Evolutionary conservation across 345 rosid species (phyloP).

Genomic region (Nephelium lappaceum): DNA sequence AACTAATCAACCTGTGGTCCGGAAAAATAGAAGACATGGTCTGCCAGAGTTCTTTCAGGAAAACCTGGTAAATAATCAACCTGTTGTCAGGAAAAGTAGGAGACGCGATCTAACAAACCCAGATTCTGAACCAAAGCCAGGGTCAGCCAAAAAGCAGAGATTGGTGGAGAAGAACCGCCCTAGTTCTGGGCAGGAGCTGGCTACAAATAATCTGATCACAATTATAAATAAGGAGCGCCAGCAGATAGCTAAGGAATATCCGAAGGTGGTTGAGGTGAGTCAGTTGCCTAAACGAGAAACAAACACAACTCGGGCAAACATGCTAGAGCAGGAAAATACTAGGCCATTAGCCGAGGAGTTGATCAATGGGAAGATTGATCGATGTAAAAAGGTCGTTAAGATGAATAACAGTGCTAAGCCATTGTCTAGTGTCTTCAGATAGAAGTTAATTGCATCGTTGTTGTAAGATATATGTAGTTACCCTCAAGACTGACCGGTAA

Average conservation of each 20-base stretch:
- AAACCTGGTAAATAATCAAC: constrained; percentile 18
- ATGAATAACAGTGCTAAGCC: constrained; percentile 18
- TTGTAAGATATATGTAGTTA: neutral
- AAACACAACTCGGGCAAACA: constrained; percentile 1
- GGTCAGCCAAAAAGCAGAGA: constrained; percentile 29
- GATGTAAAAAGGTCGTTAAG: constrained; percentile 21
- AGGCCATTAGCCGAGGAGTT: neutral
- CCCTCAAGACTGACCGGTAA: neutral
- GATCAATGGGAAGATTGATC: constrained; percentile 26
- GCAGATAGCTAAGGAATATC: constrained; percentile 14
- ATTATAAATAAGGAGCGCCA: constrained; percentile 9
- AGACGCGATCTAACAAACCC: constrained; percentile 1
- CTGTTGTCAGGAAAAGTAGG: constrained; percentile 14
- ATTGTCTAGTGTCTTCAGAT: constrained; percentile 51
- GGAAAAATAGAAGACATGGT: constrained; percentile 20
- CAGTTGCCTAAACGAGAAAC: constrained; percentile 10
- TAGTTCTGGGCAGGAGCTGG: neutral
- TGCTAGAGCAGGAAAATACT: constrained; percentile 1
- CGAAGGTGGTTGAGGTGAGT: neutral
- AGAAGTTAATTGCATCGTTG: constrained; percentile 19
- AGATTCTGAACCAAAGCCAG: constrained; percentile 22
- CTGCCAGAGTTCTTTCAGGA: constrained; percentile 14
- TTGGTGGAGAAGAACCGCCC: constrained; percentile 9
- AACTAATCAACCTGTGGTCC: neutral
- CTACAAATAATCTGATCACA: constrained; percentile 3